Conservation (phyloP, 2,329 filamentous ascomycete species). For the Pezicula neosporulosa region DNA sequence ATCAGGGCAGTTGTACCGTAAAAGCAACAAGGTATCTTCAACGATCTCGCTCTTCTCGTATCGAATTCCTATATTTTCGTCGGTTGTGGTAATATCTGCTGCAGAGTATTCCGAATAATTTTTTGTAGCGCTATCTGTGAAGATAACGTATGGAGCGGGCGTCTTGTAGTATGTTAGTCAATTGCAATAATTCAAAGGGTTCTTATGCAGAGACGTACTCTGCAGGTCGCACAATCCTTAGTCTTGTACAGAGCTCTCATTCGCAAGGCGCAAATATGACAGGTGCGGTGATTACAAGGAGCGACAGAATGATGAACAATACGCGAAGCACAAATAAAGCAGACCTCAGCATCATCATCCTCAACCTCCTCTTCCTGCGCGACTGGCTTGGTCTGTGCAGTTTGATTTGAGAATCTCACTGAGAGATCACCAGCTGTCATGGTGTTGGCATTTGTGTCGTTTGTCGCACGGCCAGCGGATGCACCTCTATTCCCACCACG, state of each 20-base stretch:
- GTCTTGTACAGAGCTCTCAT: constrained; percentile 94
- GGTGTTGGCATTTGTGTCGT: constrained; percentile 4
- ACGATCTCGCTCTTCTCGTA: constrained; percentile 88
- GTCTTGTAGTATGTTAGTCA: constrained; percentile 46
- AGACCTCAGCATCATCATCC: constrained; percentile 72
- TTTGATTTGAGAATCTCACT: constrained; percentile 9
- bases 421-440: constrained; percentile 15
- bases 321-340: constrained; percentile 95
- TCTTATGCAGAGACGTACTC: constrained; percentile 52
- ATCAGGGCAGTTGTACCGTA: constrained; percentile 95
- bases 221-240: constrained; percentile 93
- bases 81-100: constrained; percentile 70
- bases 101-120: constrained; percentile 79
- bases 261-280: constrained; percentile 90
- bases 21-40: constrained; percentile 81
- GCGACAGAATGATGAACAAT: constrained; percentile 85
- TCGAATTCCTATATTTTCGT: constrained; percentile 85
- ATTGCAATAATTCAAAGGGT: constrained; percentile 22
- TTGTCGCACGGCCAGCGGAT: constrained; percentile 1
- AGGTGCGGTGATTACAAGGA: constrained; percentile 94
- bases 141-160: constrained; percentile 78
- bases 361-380: constrained; percentile 32
- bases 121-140: constrained; percentile 81
- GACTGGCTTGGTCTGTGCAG: constrained; percentile 9
- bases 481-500: constrained; percentile 14